Evolutionary conservation across 768 basidiomycete species (phyloP).

Genomic region (Mycena pura): DNA sequence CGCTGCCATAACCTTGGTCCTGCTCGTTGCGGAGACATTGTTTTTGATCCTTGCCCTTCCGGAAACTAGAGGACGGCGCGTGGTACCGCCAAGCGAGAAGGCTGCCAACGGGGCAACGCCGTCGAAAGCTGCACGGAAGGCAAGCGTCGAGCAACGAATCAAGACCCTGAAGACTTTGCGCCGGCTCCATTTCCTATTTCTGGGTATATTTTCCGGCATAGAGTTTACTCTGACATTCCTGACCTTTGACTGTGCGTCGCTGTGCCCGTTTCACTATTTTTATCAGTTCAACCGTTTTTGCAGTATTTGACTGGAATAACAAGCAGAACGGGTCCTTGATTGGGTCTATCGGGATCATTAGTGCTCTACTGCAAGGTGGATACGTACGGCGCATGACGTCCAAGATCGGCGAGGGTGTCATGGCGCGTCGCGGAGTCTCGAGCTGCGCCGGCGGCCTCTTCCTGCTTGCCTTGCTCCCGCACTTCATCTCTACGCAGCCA

Average conservation of each 20-base stretch:
- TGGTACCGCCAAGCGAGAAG: constrained; percentile 30
- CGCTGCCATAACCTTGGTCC: constrained; percentile 80
- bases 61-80: constrained; percentile 74
- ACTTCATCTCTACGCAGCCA: constrained; percentile 48
- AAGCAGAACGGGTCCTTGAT: constrained; percentile 87
- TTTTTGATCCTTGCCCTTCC: constrained; percentile 81
- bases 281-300: background rate
- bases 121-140: constrained; percentile 33
- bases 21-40: constrained; percentile 79
- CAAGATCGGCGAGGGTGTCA: constrained; percentile 77
- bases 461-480: constrained; percentile 76
- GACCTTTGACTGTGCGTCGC: constrained; percentile 81
- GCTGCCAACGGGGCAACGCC: constrained; percentile 32
- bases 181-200: constrained; percentile 81
- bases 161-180: constrained; percentile 64
- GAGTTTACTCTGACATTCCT: constrained; percentile 98
- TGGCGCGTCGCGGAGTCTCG: constrained; percentile 83
- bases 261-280: background rate
- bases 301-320: constrained; percentile 91
- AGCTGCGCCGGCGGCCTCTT: constrained; percentile 75
- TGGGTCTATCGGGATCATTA: constrained; percentile 88
- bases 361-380: constrained; percentile 90
- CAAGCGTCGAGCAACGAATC: constrained; percentile 58
- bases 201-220: constrained; percentile 91
- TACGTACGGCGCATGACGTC: constrained; percentile 87